Percentiles rank a stretch among this genome's conserved stretches.
phyloP scores from a whole-genome alignment of 305 asterid genomes.

The Ruellia speciosa region DNA sequence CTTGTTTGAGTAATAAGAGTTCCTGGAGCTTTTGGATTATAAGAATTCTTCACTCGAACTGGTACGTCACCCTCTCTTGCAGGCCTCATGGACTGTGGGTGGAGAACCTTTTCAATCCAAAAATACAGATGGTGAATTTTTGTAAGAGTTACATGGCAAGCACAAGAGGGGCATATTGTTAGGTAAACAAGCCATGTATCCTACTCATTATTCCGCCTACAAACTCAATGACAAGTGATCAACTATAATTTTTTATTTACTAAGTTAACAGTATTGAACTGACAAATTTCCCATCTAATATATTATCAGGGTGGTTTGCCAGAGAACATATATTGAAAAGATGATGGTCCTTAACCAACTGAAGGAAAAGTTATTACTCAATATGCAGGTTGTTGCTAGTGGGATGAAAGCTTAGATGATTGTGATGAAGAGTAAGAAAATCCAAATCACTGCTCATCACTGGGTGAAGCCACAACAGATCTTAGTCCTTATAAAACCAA shows the following conservation, averaged over 20 bases:
- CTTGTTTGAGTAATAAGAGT: slow-evolving; percentile 76
- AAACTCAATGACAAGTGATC: too few relatives aligned
- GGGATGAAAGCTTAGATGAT: too few relatives aligned
- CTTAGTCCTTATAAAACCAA: too few relatives aligned
- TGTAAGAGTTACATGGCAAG: slow-evolving; percentile 7
- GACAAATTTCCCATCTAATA: not conserved
- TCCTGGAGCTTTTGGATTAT: slow-evolving; percentile 90
- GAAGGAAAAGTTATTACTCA: not conserved
- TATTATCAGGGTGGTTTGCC: not conserved
- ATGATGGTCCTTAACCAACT: not conserved
- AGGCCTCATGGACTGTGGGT: slow-evolving; percentile 98
- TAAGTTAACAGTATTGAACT: too few relatives aligned
- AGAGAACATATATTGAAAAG: not conserved
- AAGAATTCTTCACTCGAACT: slow-evolving; percentile 91
- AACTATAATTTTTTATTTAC: too few relatives aligned
- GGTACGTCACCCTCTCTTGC: slow-evolving; percentile 97
- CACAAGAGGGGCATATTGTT: not conserved
- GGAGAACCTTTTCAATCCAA: slow-evolving; percentile 65
- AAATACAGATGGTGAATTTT: slow-evolving; percentile 21
- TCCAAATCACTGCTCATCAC: too few relatives aligned
- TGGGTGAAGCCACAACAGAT: too few relatives aligned
- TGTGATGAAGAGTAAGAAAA: too few relatives aligned
- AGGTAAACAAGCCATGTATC: not conserved
- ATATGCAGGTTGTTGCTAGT: not conserved
- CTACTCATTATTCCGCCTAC: not conserved